Evolutionary conservation across 1,284 basidiomycete species (phyloP), one percentile per base, ranked within the genome.

Genomic region (Mycena citricolor): DNA sequence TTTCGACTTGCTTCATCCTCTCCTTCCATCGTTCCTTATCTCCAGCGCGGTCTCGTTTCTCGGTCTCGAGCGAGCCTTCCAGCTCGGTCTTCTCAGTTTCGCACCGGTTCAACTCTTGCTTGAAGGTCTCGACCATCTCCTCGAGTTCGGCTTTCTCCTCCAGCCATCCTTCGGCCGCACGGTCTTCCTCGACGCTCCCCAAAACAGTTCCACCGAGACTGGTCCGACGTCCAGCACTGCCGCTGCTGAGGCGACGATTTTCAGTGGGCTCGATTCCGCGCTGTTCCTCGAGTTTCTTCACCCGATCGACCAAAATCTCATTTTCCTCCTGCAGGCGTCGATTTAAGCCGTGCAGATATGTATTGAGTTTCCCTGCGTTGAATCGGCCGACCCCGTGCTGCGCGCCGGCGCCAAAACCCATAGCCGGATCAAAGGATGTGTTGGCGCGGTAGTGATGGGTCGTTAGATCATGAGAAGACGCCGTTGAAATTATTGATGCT

Each of bases 401-500:
- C 29, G 79, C 74, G 54, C 76, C 70, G 8, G 58, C 58, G 11
- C 79, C 81, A 42, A 85, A 78, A 8, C 83, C 84, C 60, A 86
- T 78, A 5, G 82, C 74, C 26, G 86, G 84, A 58, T 90, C 87
- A 51, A 92, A 89, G 7, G 88, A 91, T 12, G 86, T 86, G 57
- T 93, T 93, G 29, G 80, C 85, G 8, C 86, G 81, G 29, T 49
- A 42, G 23, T 78, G 81, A 56, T 89, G 82, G 5, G 83, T 81
- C 2, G 86, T 89, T 28, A 93, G 68, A 59, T 93, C 90, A 51
- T 91, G 86, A 17, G 89, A 90, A 1, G 89, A 90, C 3, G 85
- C 77, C 0, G 84, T 88, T 4, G 88, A 90, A 30, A 86, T 70
- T 62, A 86, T 81, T 0, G 86, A 87, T 2, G 68, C 54, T n/a